Conservation (phyloP, 1,139 yeast species). For the Scheffersomyces titani region DNA sequence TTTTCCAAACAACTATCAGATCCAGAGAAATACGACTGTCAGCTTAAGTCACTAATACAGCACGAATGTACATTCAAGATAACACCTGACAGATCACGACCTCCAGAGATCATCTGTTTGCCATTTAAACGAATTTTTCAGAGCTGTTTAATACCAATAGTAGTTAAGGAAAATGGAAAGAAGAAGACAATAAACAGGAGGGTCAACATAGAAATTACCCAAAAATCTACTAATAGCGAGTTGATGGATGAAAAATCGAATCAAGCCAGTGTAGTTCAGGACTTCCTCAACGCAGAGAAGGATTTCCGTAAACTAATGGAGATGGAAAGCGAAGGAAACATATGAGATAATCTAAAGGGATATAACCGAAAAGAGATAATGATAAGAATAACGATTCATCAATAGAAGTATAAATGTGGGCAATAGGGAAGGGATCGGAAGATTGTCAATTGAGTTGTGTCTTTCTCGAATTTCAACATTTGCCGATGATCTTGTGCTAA, state of each 20-base stretch:
- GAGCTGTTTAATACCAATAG: slow-evolving; percentile 40
- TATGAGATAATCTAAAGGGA: neutral
- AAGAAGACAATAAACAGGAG: slow-evolving; percentile 28
- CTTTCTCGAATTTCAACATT: too few species aligned
- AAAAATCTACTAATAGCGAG: slow-evolving; percentile 33
- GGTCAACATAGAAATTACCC: slow-evolving; percentile 49
- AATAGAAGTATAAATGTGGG: neutral
- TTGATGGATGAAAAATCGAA: slow-evolving; percentile 22
- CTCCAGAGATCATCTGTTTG: slow-evolving; percentile 49
- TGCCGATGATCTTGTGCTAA: neutral
- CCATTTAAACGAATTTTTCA: slow-evolving; percentile 57
- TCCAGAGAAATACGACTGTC: slow-evolving; percentile 41
- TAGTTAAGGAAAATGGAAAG: slow-evolving; percentile 24
- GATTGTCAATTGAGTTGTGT: neutral
- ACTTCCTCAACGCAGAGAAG: slow-evolving; percentile 40
- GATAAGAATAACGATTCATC: neutral
- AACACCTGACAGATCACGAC: slow-evolving; percentile 19
- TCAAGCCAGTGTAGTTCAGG: slow-evolving; percentile 30
- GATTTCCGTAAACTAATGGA: slow-evolving; percentile 38
- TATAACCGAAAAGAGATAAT: neutral
- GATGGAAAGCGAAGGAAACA: slow-evolving; percentile 17
- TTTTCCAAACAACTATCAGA: slow-evolving; percentile 29
- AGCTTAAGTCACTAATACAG: slow-evolving; percentile 46
- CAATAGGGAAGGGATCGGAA: slow-evolving; percentile 9
- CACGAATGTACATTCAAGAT: slow-evolving; percentile 50